phyloP scores from a whole-genome alignment of 2,329 filamentous ascomycete genomes.

The Aspergillus sp. region DNA sequence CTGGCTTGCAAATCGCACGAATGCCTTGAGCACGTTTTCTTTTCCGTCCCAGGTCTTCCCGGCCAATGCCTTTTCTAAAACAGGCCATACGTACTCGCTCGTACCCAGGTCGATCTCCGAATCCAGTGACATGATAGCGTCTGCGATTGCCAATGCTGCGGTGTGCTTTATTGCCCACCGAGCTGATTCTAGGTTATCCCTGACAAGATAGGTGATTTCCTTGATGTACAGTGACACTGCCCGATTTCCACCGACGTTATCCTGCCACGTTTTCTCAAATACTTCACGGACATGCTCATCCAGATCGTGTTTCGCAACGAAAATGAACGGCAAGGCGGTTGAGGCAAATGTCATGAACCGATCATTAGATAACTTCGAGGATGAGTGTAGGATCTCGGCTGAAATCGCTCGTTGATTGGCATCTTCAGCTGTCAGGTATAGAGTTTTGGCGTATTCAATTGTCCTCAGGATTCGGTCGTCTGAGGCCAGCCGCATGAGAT shows the following conservation, averaged over 20 bases:
- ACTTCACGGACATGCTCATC: slow-evolving; percentile 75
- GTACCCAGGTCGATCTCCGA: slow-evolving; percentile 58
- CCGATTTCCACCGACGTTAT: slow-evolving; percentile 82
- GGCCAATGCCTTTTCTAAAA: slow-evolving; percentile 74
- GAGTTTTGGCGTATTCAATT: slow-evolving; percentile 57
- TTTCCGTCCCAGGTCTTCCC: slow-evolving; percentile 95
- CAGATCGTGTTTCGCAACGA: slow-evolving; percentile 81
- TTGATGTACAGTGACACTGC: slow-evolving; percentile 79
- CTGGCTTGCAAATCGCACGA: slow-evolving; percentile 73
- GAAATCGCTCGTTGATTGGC: slow-evolving; percentile 71
- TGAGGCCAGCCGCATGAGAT: slow-evolving; percentile 68
- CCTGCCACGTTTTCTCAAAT: slow-evolving; percentile 84
- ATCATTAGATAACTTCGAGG: slow-evolving; percentile 85
- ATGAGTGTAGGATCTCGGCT: slow-evolving; percentile 77
- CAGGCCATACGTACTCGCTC: slow-evolving; percentile 72
- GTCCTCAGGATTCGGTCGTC: slow-evolving; percentile 59
- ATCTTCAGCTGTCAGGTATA: slow-evolving; percentile 83
- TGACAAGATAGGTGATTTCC: slow-evolving; percentile 73
- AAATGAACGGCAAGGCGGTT: slow-evolving; percentile 79
- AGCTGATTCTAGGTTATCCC: slow-evolving; percentile 69
- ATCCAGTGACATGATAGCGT: slow-evolving; percentile 65
- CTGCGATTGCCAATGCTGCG: slow-evolving; percentile 76
- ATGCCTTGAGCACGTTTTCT: slow-evolving; percentile 76
- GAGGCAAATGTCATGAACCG: slow-evolving; percentile 77
- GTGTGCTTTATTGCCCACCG: slow-evolving; percentile 92